A percentile compares a stretch with the other conserved stretches of the same genome.
Conservation (phyloP, 257 asterid species). For the Rhazya stricta region DNA sequence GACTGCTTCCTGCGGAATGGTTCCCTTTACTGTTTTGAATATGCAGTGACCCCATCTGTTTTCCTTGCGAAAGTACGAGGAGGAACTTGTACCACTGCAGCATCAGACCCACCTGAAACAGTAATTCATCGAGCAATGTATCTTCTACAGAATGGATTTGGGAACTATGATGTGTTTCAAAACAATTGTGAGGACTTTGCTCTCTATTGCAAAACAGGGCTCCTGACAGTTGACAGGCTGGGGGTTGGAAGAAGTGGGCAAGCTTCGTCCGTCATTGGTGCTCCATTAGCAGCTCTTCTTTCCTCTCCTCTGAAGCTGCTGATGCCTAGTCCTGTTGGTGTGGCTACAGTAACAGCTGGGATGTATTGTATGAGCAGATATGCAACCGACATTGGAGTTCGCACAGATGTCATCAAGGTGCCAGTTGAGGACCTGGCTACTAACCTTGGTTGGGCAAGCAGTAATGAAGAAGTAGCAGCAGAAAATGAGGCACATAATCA, state of each 20-base stretch:
- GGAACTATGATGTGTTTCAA: conserved; percentile 73
- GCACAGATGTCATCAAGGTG: conserved; percentile 73
- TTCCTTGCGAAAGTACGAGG: conserved; percentile 85
- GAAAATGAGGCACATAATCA: conserved; percentile 24
- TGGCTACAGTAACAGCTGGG: conserved; percentile 84
- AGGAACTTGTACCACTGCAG: conserved; percentile 92
- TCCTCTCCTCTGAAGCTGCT: conserved; percentile 76
- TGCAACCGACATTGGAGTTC: conserved; percentile 84
- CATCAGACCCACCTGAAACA: conserved; percentile 49
- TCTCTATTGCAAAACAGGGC: conserved; percentile 91
- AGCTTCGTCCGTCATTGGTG: conserved; percentile 82
- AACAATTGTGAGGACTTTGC: conserved; percentile 97
- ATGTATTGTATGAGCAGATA: conserved; percentile 88
- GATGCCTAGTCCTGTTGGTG: conserved; percentile 75
- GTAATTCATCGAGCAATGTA: conserved; percentile 86
- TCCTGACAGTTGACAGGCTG: conserved; percentile 57
- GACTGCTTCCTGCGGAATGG: conserved; percentile 79
- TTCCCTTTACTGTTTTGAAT: conserved; percentile 63
- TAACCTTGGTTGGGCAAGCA: conserved; percentile 58
- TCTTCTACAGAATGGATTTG: conserved; percentile 76
- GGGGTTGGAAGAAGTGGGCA: conserved; percentile 94
- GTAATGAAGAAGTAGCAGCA: conserved; percentile 26
- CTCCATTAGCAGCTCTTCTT: conserved; percentile 85
- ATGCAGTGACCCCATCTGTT: conserved; percentile 59
- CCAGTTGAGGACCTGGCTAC: conserved; percentile 73